Evolutionary conservation across 257 asterid species (phyloP), one percentile per base, ranked within the genome.

Genomic region (Schizonepeta tenuifolia): DNA sequence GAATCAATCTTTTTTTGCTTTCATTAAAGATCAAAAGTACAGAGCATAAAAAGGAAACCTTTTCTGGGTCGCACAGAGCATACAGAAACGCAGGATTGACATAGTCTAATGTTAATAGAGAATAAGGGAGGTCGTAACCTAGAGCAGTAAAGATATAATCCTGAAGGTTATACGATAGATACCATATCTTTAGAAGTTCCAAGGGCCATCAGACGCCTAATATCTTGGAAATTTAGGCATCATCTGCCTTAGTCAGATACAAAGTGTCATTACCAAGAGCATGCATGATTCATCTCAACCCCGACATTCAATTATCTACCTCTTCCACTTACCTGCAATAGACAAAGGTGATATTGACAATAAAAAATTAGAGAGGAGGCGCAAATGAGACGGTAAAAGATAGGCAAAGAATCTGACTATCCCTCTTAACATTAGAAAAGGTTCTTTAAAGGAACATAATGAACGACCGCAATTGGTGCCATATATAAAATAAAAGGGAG

Each of bases 141-240:
- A 66, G 51, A 54, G 73, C 44, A 62, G 63, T 36, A 43, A 38
- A 21, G 20, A 61, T 33, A 60, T 40, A 60, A 67, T 75, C 75
- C 68, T 62, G 47, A 65, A 58, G 61, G 54, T 64, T 47, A 63
- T 31, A 72, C 36, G 61, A 36, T 36, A 28, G 58, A 41, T 64
- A 68, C 75, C 75, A 55, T 53, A 58, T 43, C 68, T 53, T 65
- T 28, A 63, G 71, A 72, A 24, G 49, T 75, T 61, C 63, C 67
- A 66, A 20, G 65, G 59, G 53, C 59, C 65, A 67, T 26, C 53
- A 65, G 70, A 28, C 44, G 67, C 71, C 60, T 54, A 33, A 15
- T 38, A 65, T 69, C 79, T 41, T 69, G 67, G 75, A 61, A 68
- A 35, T 62, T 78, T 67, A 33, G 57, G 69, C 75, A 73, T 69